Evolutionary conservation across 106 monocot species (phyloP).

Genomic region (Allium fistulosum): DNA sequence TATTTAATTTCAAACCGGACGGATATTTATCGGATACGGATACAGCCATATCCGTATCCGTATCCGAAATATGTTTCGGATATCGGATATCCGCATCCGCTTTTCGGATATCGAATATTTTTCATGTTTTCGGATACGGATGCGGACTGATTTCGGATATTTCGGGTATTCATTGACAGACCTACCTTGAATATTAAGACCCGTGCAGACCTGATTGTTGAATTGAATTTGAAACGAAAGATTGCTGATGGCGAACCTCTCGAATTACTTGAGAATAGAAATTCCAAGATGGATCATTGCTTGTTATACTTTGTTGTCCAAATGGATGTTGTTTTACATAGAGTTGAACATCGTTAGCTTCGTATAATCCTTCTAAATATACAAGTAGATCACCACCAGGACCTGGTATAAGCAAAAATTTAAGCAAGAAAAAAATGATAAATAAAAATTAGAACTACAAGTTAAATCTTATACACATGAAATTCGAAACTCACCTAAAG

Average conservation of each 20-base stretch:
- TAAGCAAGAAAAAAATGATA: not conserved
- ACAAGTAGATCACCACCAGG: conserved; percentile 64
- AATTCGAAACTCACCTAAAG: conserved; percentile 56
- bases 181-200: no score
- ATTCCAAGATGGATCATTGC: conserved; percentile 39
- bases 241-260: conserved; percentile 11
- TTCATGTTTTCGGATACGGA: no score
- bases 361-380: conserved; percentile 62
- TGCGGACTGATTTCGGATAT: no score
- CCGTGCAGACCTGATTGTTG: no score
- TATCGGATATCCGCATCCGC: no score
- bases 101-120: no score
- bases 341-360: conserved; percentile 48
- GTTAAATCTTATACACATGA: not conserved
- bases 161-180: no score
- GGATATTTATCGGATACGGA: no score
- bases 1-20: no score
- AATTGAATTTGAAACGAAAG: not conserved
- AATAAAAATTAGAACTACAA: no score
- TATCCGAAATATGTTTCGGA: no score
- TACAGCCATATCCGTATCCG: no score
- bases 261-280: conserved; percentile 50
- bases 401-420: conserved; percentile 22
- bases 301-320: conserved; percentile 57
- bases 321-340: conserved; percentile 66